These are phyloP conservation scores for Fusarium sp. DNA, from an alignment of 2,329 filamentous ascomycete species.

Conservation along the genomic window DNA sequence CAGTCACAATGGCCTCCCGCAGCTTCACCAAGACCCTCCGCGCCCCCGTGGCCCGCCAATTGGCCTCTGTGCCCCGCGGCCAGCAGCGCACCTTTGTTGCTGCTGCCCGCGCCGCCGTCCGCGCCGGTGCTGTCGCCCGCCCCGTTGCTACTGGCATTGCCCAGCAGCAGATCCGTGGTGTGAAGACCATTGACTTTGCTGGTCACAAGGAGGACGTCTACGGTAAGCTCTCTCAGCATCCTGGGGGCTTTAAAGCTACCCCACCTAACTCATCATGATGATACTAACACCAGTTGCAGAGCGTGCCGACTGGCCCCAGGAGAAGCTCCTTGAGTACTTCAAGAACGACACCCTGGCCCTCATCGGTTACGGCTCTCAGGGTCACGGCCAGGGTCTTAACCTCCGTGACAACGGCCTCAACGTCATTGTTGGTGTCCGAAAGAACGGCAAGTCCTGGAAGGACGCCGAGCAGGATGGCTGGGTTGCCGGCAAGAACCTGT, in stretches of 20 bases:
- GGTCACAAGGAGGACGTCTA: conserved; percentile 95
- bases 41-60: conserved; percentile 72
- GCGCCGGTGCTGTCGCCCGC: conserved; percentile 66
- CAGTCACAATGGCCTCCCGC: conserved; percentile 80
- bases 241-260: background rate
- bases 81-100: conserved; percentile 74
- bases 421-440: conserved; percentile 98
- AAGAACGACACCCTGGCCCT: conserved; percentile 99
- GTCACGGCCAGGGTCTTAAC: conserved; percentile 99
- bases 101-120: conserved; percentile 68
- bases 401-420: conserved; percentile 99
- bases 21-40: conserved; percentile 77
- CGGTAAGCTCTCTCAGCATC: conserved; percentile 65
- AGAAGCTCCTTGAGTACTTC: conserved; percentile 99
- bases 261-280: background rate
- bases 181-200: conserved; percentile 99
- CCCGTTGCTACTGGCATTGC: conserved; percentile 61
- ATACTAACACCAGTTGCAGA: conserved; percentile 67
- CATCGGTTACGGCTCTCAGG: conserved; percentile 98
- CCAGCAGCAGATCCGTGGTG: conserved; percentile 84
- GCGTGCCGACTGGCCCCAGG: conserved; percentile 97
- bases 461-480: conserved; percentile 97
- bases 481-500: conserved; percentile 98
- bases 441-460: conserved; percentile 98
- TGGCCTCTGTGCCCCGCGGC: conserved; percentile 65